phyloP scores from a whole-genome alignment of 1,284 basidiomycete genomes.

The Rhodotorula sp. region DNA sequence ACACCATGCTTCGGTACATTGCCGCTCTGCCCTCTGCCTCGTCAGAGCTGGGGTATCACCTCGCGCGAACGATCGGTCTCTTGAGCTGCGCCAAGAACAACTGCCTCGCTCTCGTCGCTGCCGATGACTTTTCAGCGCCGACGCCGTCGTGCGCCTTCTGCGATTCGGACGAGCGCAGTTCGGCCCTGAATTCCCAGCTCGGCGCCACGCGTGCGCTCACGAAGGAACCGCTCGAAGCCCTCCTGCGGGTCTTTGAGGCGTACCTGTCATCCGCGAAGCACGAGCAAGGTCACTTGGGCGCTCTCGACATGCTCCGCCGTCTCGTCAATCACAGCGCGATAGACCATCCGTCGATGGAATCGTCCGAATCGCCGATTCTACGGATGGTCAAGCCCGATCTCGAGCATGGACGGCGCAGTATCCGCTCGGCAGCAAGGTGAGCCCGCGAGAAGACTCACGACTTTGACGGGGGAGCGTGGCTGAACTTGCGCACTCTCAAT shows the following conservation, averaged over 20 bases:
- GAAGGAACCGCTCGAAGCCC: constrained; percentile 12
- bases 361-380: neutral
- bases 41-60: neutral
- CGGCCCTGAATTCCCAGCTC: neutral
- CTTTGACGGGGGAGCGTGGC: neutral
- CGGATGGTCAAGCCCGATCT: constrained; percentile 4
- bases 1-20: constrained; percentile 1
- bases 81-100: constrained; percentile 31
- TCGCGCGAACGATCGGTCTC: constrained; percentile 19
- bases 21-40: neutral
- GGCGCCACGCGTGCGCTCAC: constrained; percentile 9
- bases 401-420: constrained; percentile 10
- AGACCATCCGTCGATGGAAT: neutral
- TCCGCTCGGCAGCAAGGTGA: constrained; percentile 24
- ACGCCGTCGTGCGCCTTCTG: constrained; percentile 20
- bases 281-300: constrained; percentile 11
- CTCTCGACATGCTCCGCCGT: constrained; percentile 7
- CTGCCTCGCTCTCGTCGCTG: constrained; percentile 6
- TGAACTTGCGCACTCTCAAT: too few species aligned
- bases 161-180: constrained; percentile 2
- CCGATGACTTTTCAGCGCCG: neutral
- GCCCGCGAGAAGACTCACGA: neutral
- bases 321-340: constrained; percentile 17
- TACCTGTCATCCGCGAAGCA: neutral
- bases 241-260: neutral